Evolutionary conservation across 257 asterid species (phyloP).

Genomic region (Galeopsis tetrahit): DNA sequence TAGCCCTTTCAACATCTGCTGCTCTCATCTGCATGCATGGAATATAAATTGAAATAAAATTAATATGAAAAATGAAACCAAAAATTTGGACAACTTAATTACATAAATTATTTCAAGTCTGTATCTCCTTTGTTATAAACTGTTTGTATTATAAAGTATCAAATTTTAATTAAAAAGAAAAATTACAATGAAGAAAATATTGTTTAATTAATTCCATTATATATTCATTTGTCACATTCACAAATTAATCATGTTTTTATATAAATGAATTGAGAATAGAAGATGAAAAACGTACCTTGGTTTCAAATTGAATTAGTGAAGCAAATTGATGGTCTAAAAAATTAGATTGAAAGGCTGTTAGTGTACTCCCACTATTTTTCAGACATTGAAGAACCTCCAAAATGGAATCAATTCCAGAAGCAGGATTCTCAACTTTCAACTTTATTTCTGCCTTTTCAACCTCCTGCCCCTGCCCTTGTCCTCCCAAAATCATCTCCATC

Average conservation of each 20-base stretch:
- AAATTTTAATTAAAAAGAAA: not conserved
- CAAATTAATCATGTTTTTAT: too few species aligned
- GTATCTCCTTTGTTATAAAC: too few species aligned
- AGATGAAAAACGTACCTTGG: constrained; percentile 15
- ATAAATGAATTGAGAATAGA: too few species aligned
- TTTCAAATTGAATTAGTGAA: constrained; percentile 23
- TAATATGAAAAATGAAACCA: not conserved
- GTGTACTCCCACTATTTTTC: constrained; percentile 31
- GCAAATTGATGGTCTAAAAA: constrained; percentile 7
- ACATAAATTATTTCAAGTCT: too few species aligned
- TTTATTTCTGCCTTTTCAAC: constrained; percentile 35
- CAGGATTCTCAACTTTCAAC: constrained; percentile 45
- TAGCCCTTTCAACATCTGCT: constrained; percentile 48
- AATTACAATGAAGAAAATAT: not conserved
- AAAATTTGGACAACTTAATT: not conserved
- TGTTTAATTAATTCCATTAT: too few species aligned
- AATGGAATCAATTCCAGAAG: constrained; percentile 57
- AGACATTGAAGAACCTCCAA: constrained; percentile 50
- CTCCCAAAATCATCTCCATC: constrained; percentile 31
- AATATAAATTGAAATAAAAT: not conserved
- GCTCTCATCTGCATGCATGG: constrained; percentile 40
- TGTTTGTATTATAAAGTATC: too few species aligned
- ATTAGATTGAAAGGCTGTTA: not conserved
- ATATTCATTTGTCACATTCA: too few species aligned
- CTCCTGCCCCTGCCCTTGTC: not conserved